Conservation (phyloP, 2,329 filamentous ascomycete species). For the Colletotrichum liaoningense region DNA sequence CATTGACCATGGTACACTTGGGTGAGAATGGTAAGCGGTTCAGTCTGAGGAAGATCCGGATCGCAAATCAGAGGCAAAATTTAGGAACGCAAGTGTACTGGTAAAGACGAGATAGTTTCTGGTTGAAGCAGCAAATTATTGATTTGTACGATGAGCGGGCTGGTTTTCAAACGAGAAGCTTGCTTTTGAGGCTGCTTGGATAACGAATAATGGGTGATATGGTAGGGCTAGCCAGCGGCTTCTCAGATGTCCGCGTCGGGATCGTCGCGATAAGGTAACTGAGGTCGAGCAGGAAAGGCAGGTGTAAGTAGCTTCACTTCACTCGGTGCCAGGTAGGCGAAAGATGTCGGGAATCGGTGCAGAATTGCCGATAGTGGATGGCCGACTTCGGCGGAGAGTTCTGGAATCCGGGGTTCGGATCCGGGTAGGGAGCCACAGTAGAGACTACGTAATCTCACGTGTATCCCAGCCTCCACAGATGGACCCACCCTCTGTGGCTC, state of each 20-base stretch:
- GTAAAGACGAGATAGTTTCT: neutral
- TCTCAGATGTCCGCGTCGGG: neutral
- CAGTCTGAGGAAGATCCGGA: neutral
- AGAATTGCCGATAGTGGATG: neutral
- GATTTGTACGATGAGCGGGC: neutral
- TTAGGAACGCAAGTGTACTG: neutral
- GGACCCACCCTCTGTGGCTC: neutral
- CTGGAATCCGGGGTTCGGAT: neutral
- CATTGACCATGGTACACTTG: neutral
- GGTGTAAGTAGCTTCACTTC: too few species aligned
- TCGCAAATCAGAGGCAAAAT: too few species aligned
- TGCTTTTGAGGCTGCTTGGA: neutral
- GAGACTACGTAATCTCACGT: slow-evolving; percentile 18
- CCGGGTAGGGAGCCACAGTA: neutral
- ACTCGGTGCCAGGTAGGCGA: too few species aligned
- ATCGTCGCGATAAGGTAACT: neutral
- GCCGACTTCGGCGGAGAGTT: neutral
- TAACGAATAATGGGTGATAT: neutral
- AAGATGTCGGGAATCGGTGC: slow-evolving; percentile 4
- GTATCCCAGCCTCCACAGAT: neutral
- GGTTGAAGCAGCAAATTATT: neutral
- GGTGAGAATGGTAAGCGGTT: neutral
- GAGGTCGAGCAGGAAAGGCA: neutral
- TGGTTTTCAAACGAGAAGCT: neutral
- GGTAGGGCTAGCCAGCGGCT: neutral